These are phyloP conservation scores for Ceratocystis albifundus DNA, from an alignment of 2,329 filamentous ascomycete species.

Conservation along the genomic window DNA sequence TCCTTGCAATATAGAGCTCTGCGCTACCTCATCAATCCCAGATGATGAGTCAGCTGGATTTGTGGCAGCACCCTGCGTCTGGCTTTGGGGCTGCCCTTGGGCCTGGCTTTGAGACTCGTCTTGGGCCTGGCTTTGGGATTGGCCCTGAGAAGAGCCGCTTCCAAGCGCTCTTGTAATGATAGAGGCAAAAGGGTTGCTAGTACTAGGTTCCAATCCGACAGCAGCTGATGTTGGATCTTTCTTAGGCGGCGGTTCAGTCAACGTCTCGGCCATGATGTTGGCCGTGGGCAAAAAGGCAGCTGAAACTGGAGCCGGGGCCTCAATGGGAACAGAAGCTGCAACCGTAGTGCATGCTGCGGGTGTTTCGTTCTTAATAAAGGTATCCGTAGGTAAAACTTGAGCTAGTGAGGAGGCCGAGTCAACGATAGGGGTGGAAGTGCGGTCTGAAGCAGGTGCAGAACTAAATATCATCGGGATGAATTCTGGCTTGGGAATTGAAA, in stretches of 20 bases:
- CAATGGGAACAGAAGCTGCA: conserved; percentile 17
- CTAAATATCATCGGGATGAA: background rate
- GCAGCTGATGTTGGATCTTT: background rate
- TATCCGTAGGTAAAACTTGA: background rate
- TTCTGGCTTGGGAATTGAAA: background rate
- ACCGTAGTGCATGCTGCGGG: conserved; percentile 16
- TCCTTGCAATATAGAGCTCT: conserved; percentile 17
- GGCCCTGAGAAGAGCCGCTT: background rate
- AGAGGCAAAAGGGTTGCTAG: conserved; percentile 10
- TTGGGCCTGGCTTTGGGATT: background rate
- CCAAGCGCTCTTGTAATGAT: background rate
- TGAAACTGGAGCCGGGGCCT: conserved; percentile 19
- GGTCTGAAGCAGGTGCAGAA: background rate
- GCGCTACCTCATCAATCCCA: conserved; percentile 8
- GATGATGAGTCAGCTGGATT: background rate
- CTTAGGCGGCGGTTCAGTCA: background rate
- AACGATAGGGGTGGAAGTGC: background rate
- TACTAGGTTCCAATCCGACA: background rate
- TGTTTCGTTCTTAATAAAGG: background rate
- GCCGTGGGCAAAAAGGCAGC: conserved; percentile 2
- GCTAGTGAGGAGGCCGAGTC: background rate
- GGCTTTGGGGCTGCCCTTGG: background rate
- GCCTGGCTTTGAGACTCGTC: background rate
- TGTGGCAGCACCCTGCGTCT: background rate
- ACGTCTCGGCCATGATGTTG: background rate